Conservation (phyloP, 148 eudicot species). For the Rhododendron griersonianum region DNA sequence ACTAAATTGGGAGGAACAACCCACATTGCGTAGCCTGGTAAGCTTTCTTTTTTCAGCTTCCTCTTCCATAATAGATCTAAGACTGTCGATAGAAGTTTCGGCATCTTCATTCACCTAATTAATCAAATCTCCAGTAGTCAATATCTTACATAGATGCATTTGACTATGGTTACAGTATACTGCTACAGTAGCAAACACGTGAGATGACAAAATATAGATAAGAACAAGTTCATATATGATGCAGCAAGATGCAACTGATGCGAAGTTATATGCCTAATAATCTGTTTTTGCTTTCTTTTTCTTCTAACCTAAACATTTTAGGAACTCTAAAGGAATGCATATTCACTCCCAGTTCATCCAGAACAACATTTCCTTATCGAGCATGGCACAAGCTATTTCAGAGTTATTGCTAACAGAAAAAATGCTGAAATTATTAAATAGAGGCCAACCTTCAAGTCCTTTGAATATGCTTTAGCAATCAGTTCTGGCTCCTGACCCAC, state of each 20-base stretch:
- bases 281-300: neutral
- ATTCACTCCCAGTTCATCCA: neutral
- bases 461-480: slow-evolving; percentile 52
- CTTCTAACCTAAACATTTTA: neutral
- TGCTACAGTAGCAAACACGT: neutral
- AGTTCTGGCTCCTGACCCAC: slow-evolving; percentile 82
- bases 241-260: neutral
- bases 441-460: slow-evolving; percentile 55
- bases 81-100: slow-evolving; percentile 54
- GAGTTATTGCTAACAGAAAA: neutral
- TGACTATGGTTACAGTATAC: neutral
- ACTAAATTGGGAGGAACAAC: slow-evolving; percentile 63
- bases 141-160: neutral
- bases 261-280: neutral
- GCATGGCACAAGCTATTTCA: slow-evolving; percentile 3
- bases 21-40: slow-evolving; percentile 42
- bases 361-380: neutral
- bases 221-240: neutral
- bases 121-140: slow-evolving; percentile 2
- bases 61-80: slow-evolving; percentile 68
- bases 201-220: neutral
- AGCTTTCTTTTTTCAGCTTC: slow-evolving; percentile 67
- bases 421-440: slow-evolving; percentile 1
- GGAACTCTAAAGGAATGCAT: neutral
- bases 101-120: slow-evolving; percentile 54